Base-by-base conservation (phyloP, 345 rosid species). In the Excoecaria agallocha region DNA sequence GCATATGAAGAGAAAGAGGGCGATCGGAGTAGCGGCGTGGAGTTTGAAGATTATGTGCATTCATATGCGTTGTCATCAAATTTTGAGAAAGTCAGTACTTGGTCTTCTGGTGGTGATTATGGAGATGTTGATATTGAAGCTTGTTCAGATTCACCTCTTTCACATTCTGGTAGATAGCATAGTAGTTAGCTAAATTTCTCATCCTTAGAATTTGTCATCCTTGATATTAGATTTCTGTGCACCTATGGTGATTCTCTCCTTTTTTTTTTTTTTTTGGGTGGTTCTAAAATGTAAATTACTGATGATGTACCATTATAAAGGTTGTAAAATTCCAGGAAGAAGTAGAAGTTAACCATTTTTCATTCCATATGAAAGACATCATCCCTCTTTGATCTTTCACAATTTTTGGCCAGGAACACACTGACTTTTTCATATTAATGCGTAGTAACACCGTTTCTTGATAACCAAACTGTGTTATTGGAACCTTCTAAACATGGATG, bases 41-140 rank as follows among this genome's bases (percentile, higher is more conserved):
- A 82, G 64, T 79, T 79, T 52, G 89, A 86, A 55, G 91, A 87
- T 76, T 88, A 74, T 70, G 84, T 77, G 78, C 83, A 87, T 78
- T 88, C 96, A 0, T 81, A 74, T 71, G 82, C 72, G 8, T 45
- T 61, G 46, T 84, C 86, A n/a, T 80, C 86, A 1, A 75, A 65
- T 71, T 62, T 66, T 12, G 90, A 83, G 74, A 84, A 86, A 70
- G 80, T 55, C 16, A 80, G 85, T 45, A 52, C 74, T 1, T 76
- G 79, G 66, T 85, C 90, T 3, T 79, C 82, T 10, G 69, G 65
- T 6, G 82, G 64, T 30, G 82, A 85, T 41, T 85, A 64, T 30
- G 76, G 22, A 19, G 89, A 84, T 75, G 67, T 17, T 24, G 89
- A 82, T 72, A 35, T 81, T n/a, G 89, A 87, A 85, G 87, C 85